phyloP scores from a whole-genome alignment of 768 basidiomycete species.

The Cystobasidium tubakii region DNA sequence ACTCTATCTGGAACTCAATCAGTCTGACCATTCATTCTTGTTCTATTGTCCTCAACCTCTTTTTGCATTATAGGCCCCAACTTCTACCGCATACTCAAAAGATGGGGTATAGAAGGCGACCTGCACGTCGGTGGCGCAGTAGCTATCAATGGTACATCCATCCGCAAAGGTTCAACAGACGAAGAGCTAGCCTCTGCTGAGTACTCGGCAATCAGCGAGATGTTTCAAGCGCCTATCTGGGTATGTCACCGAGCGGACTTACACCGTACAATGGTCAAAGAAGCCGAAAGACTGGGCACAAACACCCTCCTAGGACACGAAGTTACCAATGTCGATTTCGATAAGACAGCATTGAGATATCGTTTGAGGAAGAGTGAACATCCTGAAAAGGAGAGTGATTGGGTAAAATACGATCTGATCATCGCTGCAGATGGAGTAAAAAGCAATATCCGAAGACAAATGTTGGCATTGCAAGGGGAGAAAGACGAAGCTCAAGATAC shows the following conservation, averaged over 20 bases:
- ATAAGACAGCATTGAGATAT: conserved; percentile 1
- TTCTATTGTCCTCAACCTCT: background rate
- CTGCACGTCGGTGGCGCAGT: conserved; percentile 17
- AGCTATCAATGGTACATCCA: conserved; percentile 21
- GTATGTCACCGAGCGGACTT: conserved; percentile 28
- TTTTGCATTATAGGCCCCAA: background rate
- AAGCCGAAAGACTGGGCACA: background rate
- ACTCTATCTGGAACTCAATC: background rate
- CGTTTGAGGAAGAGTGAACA: conserved; percentile 18
- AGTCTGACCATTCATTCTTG: background rate
- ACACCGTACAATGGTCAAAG: conserved; percentile 19
- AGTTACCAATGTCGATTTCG: conserved; percentile 17
- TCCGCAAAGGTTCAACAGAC: conserved; percentile 11
- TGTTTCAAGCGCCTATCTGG: conserved; percentile 25
- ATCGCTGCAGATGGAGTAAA: conserved; percentile 53
- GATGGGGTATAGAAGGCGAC: conserved; percentile 11
- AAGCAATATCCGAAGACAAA: conserved; percentile 47
- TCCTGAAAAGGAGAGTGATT: conserved; percentile 39
- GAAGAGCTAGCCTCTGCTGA: conserved; percentile 14
- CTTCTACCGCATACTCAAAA: conserved; percentile 14
- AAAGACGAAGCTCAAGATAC: conserved; percentile 45
- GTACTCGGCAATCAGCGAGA: conserved; percentile 6
- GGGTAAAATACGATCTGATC: conserved; percentile 50
- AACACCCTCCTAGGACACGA: conserved; percentile 24
- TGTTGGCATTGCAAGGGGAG: conserved; percentile 49